A percentile compares a stretch with the other conserved stretches of the same genome.
These are phyloP conservation scores for Exobasidium cylindrosporum DNA, from an alignment of 1,284 basidiomycete species.

Conservation along the genomic window DNA sequence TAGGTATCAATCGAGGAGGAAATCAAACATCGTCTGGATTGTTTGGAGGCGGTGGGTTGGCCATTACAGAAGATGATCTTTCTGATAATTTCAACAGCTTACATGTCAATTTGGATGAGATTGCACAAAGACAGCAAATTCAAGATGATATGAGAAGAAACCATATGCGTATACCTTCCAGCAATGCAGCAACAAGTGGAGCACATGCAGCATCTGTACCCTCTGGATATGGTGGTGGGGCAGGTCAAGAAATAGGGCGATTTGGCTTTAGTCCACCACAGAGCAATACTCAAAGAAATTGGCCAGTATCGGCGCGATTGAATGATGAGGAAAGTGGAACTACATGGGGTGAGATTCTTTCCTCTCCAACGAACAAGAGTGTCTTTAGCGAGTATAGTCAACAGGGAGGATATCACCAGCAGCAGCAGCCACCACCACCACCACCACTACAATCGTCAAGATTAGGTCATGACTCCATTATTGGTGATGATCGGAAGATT, in stretches of 20 bases:
- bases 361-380: constrained; percentile 50
- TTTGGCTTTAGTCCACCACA: neutral
- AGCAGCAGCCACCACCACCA: no score
- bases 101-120: constrained; percentile 18
- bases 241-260: neutral
- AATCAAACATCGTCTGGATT: constrained; percentile 22
- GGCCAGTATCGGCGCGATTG: neutral
- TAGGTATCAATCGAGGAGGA: constrained; percentile 15
- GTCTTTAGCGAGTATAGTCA: constrained; percentile 26
- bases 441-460: neutral
- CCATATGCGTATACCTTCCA: constrained; percentile 19
- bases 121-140: constrained; percentile 14
- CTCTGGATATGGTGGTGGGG: neutral
- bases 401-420: neutral
- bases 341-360: neutral
- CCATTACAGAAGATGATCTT: constrained; percentile 41
- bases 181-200: constrained; percentile 20
- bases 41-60: constrained; percentile 32
- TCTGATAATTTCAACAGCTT: constrained; percentile 26
- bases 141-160: neutral
- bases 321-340: neutral
- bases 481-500: neutral
- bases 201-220: constrained; percentile 38
- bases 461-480: neutral
- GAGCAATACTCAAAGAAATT: neutral